These are phyloP conservation scores for Xylariomycetidae sp. DNA, from an alignment of 2,329 filamentous ascomycete species.

Conservation along the genomic window DNA sequence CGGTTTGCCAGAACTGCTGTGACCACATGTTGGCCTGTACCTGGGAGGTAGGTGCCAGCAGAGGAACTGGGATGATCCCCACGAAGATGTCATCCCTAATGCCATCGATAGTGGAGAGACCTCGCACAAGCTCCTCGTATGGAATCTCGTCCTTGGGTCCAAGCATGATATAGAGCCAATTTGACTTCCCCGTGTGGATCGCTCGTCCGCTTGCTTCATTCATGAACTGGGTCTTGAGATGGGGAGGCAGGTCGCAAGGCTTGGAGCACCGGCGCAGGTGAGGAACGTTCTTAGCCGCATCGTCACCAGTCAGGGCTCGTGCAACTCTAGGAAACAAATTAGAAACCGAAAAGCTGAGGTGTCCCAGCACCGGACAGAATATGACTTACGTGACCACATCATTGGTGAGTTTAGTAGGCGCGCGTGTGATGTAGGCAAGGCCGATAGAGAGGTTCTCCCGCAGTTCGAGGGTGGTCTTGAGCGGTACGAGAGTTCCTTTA, in stretches of 20 bases:
- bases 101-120: constrained; percentile 44
- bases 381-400: constrained; percentile 63
- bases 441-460: constrained; percentile 54
- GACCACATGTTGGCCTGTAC: constrained; percentile 73
- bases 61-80: constrained; percentile 62
- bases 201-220: constrained; percentile 53
- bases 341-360: too few relatives aligned
- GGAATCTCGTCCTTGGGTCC: constrained; percentile 48
- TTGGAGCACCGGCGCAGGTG: constrained; percentile 76
- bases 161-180: constrained; percentile 55
- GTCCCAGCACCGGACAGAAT: too few relatives aligned
- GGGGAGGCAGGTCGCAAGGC: constrained; percentile 60
- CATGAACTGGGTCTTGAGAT: constrained; percentile 59
- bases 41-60: constrained; percentile 69
- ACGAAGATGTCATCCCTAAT: constrained; percentile 52
- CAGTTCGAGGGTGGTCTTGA: constrained; percentile 62
- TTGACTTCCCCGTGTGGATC: constrained; percentile 56
- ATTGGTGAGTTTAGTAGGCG: constrained; percentile 68
- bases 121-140: constrained; percentile 46
- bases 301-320: constrained; percentile 52
- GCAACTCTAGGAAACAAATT: constrained; percentile 41
- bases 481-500: constrained; percentile 45
- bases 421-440: constrained; percentile 65
- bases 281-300: constrained; percentile 59
- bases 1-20: constrained; percentile 73